Evolutionary conservation across 345 rosid genomes (phyloP).

Genomic region (Conringia planisiliqua): DNA sequence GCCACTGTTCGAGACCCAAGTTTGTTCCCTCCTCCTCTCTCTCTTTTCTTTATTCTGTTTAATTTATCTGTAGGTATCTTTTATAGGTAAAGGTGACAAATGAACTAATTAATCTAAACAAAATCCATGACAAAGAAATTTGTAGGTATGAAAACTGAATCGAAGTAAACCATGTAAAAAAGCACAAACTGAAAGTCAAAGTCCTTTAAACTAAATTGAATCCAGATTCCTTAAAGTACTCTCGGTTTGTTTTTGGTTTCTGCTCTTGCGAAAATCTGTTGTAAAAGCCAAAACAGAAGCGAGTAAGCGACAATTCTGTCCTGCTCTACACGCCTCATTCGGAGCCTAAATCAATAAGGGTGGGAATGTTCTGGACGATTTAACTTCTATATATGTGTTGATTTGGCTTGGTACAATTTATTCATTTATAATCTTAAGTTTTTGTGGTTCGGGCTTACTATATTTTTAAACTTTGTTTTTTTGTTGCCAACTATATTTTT

Average conservation of each 20-base stretch:
- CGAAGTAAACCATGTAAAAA: background rate
- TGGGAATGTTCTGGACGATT: too few relatives aligned
- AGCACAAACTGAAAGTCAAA: too few relatives aligned
- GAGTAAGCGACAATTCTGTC: too few relatives aligned
- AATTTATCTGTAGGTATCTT: background rate
- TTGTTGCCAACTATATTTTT: too few relatives aligned
- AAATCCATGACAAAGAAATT: background rate
- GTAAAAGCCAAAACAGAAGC: too few relatives aligned
- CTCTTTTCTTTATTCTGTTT: background rate
- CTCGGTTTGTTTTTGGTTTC: background rate
- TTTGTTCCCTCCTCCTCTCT: slow-evolving; percentile 19
- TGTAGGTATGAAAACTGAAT: background rate
- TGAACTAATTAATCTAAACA: background rate
- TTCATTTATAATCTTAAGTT: too few relatives aligned
- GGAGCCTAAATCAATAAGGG: background rate
- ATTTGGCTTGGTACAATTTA: too few relatives aligned
- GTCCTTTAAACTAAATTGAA: background rate
- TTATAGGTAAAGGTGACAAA: background rate
- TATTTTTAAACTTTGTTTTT: too few relatives aligned
- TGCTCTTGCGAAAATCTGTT: too few relatives aligned
- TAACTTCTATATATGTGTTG: too few relatives aligned
- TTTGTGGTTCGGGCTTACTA: background rate
- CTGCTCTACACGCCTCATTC: background rate
- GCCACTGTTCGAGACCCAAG: slow-evolving; percentile 52
- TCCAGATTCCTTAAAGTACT: background rate